Conservation (phyloP, 139 green algal species). For the Bryopsis sp. region DNA sequence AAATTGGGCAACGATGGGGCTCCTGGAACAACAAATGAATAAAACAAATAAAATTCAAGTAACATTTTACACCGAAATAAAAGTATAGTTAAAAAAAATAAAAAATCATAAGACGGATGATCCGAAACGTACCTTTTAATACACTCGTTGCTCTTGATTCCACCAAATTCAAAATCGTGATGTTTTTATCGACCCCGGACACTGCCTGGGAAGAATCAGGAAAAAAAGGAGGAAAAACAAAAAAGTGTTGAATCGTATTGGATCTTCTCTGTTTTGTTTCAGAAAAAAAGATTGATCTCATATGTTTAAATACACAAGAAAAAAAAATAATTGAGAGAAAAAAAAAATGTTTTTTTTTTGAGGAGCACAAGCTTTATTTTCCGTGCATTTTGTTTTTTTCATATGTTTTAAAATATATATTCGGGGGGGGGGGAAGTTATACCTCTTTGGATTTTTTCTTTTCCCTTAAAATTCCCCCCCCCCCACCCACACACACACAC, state of each 20-base stretch:
- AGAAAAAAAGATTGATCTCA: neutral
- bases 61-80: neutral
- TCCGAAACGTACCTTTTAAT: conserved; percentile 11
- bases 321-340: neutral
- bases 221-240: conserved; percentile 2
- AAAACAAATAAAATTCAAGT: too few relatives aligned
- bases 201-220: too few relatives aligned
- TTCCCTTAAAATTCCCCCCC: too few relatives aligned
- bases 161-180: conserved; percentile 5
- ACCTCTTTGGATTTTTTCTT: too few relatives aligned
- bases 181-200: neutral
- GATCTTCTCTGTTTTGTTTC: neutral
- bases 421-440: too few relatives aligned
- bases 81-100: neutral
- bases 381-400: too few relatives aligned
- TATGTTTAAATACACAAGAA: neutral
- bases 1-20: too few relatives aligned
- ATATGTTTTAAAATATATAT: too few relatives aligned
- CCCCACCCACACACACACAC: too few relatives aligned
- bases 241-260: neutral
- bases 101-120: neutral
- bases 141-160: neutral
- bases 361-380: too few relatives aligned
- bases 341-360: too few relatives aligned
- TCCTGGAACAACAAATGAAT: too few relatives aligned